These are phyloP conservation scores for Aspergillus panamensis DNA, from an alignment of 495 filamentous ascomycete species.

Conservation along the genomic window DNA sequence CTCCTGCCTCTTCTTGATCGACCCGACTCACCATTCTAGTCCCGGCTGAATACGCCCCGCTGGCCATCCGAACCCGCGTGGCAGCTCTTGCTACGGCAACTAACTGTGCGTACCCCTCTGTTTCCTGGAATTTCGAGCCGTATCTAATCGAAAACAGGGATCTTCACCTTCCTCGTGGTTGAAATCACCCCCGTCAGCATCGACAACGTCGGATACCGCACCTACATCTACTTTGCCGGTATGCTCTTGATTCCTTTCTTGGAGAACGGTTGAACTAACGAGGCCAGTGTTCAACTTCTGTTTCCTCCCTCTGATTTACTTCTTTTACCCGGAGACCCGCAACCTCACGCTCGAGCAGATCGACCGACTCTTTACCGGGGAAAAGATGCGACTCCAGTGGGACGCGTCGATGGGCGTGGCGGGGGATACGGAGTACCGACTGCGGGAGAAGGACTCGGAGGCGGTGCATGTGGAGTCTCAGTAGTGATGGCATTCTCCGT, in stretches of 20 bases:
- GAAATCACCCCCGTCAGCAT: conserved; percentile 42
- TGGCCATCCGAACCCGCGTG: conserved; percentile 34
- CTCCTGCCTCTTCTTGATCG: background rate
- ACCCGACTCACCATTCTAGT: conserved; percentile 19
- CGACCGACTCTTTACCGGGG: conserved; percentile 50
- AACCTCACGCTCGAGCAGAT: conserved; percentile 69
- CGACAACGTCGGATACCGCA: conserved; percentile 37
- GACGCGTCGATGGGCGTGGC: conserved; percentile 32
- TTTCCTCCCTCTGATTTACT: conserved; percentile 70
- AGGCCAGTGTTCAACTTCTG: conserved; percentile 62
- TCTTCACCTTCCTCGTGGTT: conserved; percentile 41
- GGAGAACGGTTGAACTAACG: conserved; percentile 15
- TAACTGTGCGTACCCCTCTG: conserved; percentile 25
- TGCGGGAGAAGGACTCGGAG: conserved; percentile 25
- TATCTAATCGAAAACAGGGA: conserved; percentile 24
- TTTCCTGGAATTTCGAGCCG: background rate
- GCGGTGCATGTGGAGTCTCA: conserved; percentile 33
- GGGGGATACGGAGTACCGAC: conserved; percentile 25
- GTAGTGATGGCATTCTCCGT: conserved; percentile 9
- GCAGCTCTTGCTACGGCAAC: conserved; percentile 35
- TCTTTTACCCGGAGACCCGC: conserved; percentile 68
- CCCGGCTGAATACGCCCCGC: conserved; percentile 34
- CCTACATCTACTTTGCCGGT: conserved; percentile 47
- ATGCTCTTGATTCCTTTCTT: conserved; percentile 4
- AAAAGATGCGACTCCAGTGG: conserved; percentile 46